Base-by-base conservation (phyloP, 768 basidiomycete genomes). In the Exidia glandulosa region DNA sequence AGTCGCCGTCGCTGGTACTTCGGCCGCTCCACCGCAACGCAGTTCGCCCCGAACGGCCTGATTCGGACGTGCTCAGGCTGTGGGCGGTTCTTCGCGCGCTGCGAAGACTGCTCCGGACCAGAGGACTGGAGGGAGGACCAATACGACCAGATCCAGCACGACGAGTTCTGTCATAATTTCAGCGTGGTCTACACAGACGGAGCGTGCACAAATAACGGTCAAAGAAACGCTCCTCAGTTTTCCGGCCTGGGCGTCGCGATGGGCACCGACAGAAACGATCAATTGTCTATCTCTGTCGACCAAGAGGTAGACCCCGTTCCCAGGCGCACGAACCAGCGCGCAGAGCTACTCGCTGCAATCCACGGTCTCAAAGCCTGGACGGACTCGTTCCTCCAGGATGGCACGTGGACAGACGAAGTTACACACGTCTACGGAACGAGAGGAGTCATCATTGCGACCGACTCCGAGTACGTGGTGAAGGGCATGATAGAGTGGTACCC, bases 401-500 rank as follows among this genome's bases (percentile, higher is more conserved):
- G 12, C 41, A 23, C 41, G 5, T 19, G 19, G 16, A 6, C 19
- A 45, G 19, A 45, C 9, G 9, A 19, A 19, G 10, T 19, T 6
- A 45, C 6, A 12, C 41, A 12, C 41, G 41, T 45, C 10, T 23
- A 19, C 7, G 41, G 41, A 5, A 14, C 12, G 6, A 14, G 41
- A 19, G 41, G n/a, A n/a, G 19, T 45, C 41, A 45, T 71, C 48
- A 61, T 74, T 61, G 67, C 68, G 10, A 67, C 70, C 3, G 72
- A 74, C 61, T 73, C 72, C 1, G 72, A 73, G 59, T 74, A 73
- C 47, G 71, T 74, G 19, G 68, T 70, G 33, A 67, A 65, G 41
- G 73, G 71, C 2, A 71, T 73, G 55, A 72, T 73, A 1, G 68
- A 75, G 61, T 74, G 71, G 71, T 62, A 71, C 54, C 71, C 68